Conservation (phyloP, 116 monocot species). For the Papilionanthe hybrid region DNA sequence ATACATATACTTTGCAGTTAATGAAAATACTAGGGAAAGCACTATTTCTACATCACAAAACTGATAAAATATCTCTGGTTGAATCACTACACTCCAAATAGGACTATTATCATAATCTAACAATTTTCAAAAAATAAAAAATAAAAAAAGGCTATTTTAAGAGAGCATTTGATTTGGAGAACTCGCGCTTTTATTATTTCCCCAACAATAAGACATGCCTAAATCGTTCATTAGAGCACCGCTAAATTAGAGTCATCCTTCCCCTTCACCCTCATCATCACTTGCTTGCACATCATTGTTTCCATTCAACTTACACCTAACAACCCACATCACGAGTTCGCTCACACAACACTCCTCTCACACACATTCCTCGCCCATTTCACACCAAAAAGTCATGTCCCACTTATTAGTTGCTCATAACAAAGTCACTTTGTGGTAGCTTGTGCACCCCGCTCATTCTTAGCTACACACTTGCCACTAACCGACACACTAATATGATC, state of each 20-base stretch:
- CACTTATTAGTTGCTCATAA: too few relatives aligned
- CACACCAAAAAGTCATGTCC: too few relatives aligned
- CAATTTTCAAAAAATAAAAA: not conserved
- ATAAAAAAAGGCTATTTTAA: not conserved
- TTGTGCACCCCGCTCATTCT: too few relatives aligned
- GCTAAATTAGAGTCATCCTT: too few relatives aligned
- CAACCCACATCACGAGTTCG: not conserved
- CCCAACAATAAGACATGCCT: not conserved
- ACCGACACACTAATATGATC: not conserved
- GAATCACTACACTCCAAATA: not conserved
- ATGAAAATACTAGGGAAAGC: not conserved
- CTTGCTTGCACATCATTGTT: too few relatives aligned
- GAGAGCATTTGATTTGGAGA: not conserved
- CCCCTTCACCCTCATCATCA: too few relatives aligned
- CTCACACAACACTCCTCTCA: not conserved
- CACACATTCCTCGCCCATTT: not conserved
- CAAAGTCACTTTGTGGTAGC: too few relatives aligned
- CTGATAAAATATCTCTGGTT: not conserved
- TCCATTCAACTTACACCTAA: too few relatives aligned
- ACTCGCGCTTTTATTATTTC: not conserved
- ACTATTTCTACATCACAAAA: not conserved
- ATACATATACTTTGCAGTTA: not conserved
- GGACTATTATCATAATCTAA: not conserved
- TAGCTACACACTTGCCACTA: too few relatives aligned
- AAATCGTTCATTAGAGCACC: not conserved